Conservation (phyloP, 2,329 filamentous ascomycete species). For the Fusarium sp. region DNA sequence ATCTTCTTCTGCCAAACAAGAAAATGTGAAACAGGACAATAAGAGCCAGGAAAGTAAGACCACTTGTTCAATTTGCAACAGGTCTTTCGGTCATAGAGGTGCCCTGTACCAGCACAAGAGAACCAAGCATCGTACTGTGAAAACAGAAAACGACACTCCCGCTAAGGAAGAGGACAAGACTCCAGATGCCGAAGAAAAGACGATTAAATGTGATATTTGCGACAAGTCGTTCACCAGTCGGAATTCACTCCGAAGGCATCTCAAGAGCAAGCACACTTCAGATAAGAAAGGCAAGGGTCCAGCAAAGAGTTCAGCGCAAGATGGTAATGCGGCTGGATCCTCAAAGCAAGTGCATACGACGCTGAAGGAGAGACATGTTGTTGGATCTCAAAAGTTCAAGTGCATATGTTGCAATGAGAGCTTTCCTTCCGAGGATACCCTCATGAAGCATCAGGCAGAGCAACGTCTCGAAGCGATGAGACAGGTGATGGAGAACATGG, state of each 20-base stretch:
- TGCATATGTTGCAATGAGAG: not conserved
- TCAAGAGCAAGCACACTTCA: not conserved
- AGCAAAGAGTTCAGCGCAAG: not conserved
- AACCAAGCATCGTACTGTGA: not conserved
- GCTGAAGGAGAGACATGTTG: not conserved
- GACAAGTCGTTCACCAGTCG: not conserved
- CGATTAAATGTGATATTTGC: not conserved
- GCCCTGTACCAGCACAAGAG: not conserved
- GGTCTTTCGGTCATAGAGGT: not conserved
- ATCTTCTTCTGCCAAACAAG: not conserved
- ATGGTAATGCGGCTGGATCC: not conserved
- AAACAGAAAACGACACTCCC: not conserved
- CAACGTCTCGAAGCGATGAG: not conserved
- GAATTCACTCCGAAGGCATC: not conserved
- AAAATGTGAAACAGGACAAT: not conserved
- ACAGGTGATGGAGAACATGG: not conserved
- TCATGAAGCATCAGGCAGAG: not conserved
- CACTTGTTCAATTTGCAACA: not conserved
- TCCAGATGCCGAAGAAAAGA: not conserved
- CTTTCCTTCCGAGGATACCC: not conserved
- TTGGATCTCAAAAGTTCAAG: not conserved
- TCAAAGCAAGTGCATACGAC: not conserved
- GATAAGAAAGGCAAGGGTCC: not conserved
- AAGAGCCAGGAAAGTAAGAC: too few relatives aligned
- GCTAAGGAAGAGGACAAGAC: not conserved